Percentiles rank a stretch among this genome's conserved stretches.
phyloP scores from a whole-genome alignment of 176 grass and related monocot genomes.

The Sorghum bicolor region DNA sequence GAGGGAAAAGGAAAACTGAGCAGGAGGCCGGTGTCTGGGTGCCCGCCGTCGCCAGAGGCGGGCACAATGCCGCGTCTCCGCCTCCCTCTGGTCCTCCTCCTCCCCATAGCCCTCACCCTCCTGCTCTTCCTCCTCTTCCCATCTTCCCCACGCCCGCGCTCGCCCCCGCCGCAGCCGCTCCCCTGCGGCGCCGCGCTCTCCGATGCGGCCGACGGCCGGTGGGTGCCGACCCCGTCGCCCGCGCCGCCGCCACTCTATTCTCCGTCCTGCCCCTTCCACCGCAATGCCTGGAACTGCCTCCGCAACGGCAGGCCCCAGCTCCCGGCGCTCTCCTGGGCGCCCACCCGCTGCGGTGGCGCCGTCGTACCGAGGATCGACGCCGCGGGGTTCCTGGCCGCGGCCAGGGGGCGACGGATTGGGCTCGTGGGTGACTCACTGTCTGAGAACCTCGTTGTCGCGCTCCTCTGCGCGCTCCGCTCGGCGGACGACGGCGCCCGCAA shows the following conservation, averaged over 20 bases:
- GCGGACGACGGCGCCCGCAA: slow-evolving; percentile 56
- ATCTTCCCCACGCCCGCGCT: neutral
- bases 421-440: slow-evolving; percentile 79
- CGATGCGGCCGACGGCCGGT: slow-evolving; percentile 62
- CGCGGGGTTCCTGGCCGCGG: slow-evolving; percentile 42
- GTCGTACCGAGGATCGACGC: slow-evolving; percentile 63
- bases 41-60: slow-evolving; percentile 27
- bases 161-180: slow-evolving; percentile 1
- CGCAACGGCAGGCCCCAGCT: slow-evolving; percentile 50
- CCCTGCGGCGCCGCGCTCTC: slow-evolving; percentile 58
- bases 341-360: slow-evolving; percentile 58
- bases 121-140: slow-evolving; percentile 28
- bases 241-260: slow-evolving; percentile 48
- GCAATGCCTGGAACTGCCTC: slow-evolving; percentile 91
- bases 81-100: slow-evolving; percentile 27
- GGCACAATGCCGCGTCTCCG: slow-evolving; percentile 36
- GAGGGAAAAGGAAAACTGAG: neutral
- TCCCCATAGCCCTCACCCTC: slow-evolving; percentile 29
- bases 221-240: slow-evolving; percentile 32
- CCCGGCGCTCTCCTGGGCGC: slow-evolving; percentile 69
- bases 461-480: slow-evolving; percentile 73
- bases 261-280: slow-evolving; percentile 79
- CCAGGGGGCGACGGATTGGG: slow-evolving; percentile 55
- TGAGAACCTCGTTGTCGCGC: slow-evolving; percentile 78
- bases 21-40: neutral